These are phyloP conservation scores for Rosa multiflora DNA, from an alignment of 306 rosid genomes.

Conservation along the genomic window DNA sequence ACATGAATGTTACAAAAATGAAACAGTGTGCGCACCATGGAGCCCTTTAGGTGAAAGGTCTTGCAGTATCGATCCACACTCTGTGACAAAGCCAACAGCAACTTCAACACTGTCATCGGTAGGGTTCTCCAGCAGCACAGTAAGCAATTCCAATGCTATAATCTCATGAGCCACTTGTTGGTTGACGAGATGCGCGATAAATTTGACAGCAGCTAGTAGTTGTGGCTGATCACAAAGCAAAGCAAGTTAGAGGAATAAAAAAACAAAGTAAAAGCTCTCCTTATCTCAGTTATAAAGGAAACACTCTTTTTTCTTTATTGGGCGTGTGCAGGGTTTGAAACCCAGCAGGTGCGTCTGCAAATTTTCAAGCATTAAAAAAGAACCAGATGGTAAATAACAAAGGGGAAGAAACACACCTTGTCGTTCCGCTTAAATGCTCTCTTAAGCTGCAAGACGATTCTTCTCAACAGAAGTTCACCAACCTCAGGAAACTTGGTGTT, in stretches of 20 bases:
- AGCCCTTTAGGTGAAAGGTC: constrained; percentile 90
- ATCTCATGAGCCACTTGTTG: constrained; percentile 94
- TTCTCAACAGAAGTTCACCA: no score
- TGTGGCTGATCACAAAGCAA: constrained; percentile 59
- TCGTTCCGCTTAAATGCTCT: no score
- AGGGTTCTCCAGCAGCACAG: constrained; percentile 87
- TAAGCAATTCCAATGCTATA: constrained; percentile 83
- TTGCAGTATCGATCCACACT: constrained; percentile 84
- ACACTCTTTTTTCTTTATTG: no score
- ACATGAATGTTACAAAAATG: constrained; percentile 3
- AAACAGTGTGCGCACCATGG: constrained; percentile 63
- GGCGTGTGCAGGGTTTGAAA: background rate
- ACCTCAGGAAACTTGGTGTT: no score
- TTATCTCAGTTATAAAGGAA: no score
- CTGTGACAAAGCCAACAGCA: constrained; percentile 95
- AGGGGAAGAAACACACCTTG: no score
- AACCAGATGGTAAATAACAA: no score
- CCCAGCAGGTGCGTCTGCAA: no score
- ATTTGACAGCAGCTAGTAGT: constrained; percentile 92
- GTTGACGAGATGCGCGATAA: constrained; percentile 88
- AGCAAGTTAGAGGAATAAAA: constrained; percentile 5
- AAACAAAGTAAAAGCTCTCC: no score
- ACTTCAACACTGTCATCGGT: constrained; percentile 94
- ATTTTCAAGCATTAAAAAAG: no score
- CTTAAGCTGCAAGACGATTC: no score